Evolutionary conservation across 345 rosid genomes (phyloP).

Genomic region (Lumnitzera racemosa): DNA sequence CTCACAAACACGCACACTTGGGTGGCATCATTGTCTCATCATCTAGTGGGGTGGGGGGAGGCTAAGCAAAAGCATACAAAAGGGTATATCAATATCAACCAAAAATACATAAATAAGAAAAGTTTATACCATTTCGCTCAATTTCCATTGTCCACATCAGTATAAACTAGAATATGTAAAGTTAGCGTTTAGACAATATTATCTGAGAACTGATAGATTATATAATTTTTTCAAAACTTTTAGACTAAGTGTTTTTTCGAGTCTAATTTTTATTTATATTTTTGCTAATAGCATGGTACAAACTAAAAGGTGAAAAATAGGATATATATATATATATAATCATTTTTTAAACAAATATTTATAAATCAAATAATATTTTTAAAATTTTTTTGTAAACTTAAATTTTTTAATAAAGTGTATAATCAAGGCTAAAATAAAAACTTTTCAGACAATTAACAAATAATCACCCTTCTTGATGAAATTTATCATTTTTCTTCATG

Average conservation of each 20-base stretch:
- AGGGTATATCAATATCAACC: not conserved
- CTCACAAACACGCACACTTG: constrained; percentile 22
- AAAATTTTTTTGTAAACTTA: not conserved
- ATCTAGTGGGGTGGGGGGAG: constrained; percentile 43
- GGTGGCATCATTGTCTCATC: constrained; percentile 78
- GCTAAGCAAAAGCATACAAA: constrained; percentile 35
- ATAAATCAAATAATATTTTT: not conserved
- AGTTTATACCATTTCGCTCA: constrained; percentile 2
- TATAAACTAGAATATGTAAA: too few species aligned
- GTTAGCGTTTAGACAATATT: too few species aligned
- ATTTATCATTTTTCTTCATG: too few species aligned
- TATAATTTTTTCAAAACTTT: not conserved
- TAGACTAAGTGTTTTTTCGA: not conserved
- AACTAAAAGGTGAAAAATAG: too few species aligned
- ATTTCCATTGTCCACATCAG: too few species aligned
- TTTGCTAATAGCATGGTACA: too few species aligned
- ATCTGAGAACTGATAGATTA: not conserved
- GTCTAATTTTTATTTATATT: too few species aligned
- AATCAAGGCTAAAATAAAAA: too few species aligned
- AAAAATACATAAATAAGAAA: constrained; percentile 11
- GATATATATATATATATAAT: too few species aligned
- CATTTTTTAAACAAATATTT: too few species aligned
- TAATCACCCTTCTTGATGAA: too few species aligned
- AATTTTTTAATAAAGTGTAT: not conserved
- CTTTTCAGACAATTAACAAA: too few species aligned